Evolutionary conservation across 129 eudicot species (phyloP), one percentile per base, ranked within the genome.

Genomic region (Artemisia annua): DNA sequence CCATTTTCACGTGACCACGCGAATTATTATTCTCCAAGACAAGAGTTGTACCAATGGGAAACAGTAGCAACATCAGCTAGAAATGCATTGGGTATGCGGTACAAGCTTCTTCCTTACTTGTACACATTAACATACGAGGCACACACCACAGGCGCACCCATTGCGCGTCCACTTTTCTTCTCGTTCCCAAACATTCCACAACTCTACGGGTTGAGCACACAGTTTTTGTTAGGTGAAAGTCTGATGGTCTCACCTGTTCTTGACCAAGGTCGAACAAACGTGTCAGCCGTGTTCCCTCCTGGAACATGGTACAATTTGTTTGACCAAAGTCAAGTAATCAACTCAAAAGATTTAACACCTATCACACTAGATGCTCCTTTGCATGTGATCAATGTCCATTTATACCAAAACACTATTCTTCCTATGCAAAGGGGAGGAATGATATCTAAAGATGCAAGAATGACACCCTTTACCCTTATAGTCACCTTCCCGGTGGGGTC

Each of bases 1-100:
- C 99, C 99, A 3, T 94, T 94, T 82, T 88, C 99, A 7, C 82
- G 99, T 56, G 96, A 94, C 74, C 99, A 94, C 53, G 97, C 99
- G 0, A 90, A 94, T 49, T 90, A 78, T 75, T 86, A 86, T 49
- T 87, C 97, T 43, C 97, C 97, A 4, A 85, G 97, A 69, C 97
- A 94, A 67, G 99, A 94, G 87, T 94, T 94, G 61, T 94, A 94
- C 78, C 96, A 86, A 65, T 94, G 99, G 99, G 85, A 86, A 58
- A 69, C 94, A 0, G 99, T 94, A 20, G 96, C 97, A 0, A 68
- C 44, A 56, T 90, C 99, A 19, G 97, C 96, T 51, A 78, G 94
- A 24, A 94, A 90, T 54, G 99, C 97, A 7, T 66, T 94, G 15
- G 99, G 99, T 0, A 87, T 94, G 99, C 86, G 99, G 71, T 94